Base-by-base conservation (phyloP, 2,329 filamentous ascomycete genomes). In the Dothidotthia symphoricarpi region DNA sequence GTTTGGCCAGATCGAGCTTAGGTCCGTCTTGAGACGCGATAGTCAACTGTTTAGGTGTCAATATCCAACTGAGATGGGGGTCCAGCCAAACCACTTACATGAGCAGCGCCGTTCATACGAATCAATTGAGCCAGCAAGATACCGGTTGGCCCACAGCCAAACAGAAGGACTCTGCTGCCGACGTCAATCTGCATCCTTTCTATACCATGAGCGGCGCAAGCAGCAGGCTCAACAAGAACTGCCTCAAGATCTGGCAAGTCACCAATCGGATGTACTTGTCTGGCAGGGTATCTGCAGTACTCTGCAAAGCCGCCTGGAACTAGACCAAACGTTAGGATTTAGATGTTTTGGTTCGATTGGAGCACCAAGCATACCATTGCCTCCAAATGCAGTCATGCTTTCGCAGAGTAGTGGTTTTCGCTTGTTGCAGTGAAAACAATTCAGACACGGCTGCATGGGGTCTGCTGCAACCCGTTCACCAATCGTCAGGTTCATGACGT, bases 361-460 rank as follows among this genome's bases (percentile, higher is more conserved):
- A n/a, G n/a, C n/a, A 22, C 19, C 19, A 22, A 6, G 19, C 19
- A 22, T 22, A 22, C 19, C 19, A 49, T 76, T 81, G n/a, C 81
- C 78, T 51, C 78, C 82, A 51, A 85, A 81, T 14, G 80, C 81
- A 50, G 80, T 75, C 64, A 84, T 82, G 59, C 83, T 75, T 65
- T 85, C 82, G 63, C 83, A 88, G 39, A 86, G 76, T 31, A 86
- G 68, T 19, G 79, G 73, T 59, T 86, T 75, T 35, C 83, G 82
- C 39, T 81, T 78, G 48, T 80, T 78, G 70, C 83, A 87, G 71
- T 86, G 85, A 73, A 84, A 85, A 69, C 83, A 87, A 64, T 82
- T 77, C 32, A 78, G 78, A 66, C 83, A 87, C 28, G 85, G 76
- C 62, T 86, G 78, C 12, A 78, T 77, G 62, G 82, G 81, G 55